Evolutionary conservation across 2,329 filamentous ascomycete species (phyloP), one percentile per base, ranked within the genome.

Genomic region (Metarhizium brunneum): DNA sequence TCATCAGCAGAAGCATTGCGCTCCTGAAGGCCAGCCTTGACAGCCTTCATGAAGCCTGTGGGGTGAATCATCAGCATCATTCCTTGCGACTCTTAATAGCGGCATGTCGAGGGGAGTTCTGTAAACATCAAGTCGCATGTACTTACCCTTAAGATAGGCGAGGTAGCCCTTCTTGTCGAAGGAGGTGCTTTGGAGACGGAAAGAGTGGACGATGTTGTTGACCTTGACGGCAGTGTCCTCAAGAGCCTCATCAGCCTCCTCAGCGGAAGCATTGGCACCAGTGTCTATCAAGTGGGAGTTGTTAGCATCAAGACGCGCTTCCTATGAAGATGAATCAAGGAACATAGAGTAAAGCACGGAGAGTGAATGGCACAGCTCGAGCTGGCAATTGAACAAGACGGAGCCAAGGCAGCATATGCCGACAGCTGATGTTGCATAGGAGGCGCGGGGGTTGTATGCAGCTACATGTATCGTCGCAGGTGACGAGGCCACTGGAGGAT

Each of bases 241-340:
- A 65, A 85, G 65, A 62, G 73, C 87, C 66, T 92, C 90, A 64
- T 90, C 88, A 0, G 86, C 88, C 71, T 88, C 92, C 80, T 97
- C 94, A 60, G 94, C 92, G 66, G 92, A 97, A 66, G 94, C 89
- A 77, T 99, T 99, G 80, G 92, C 94, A 73, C 94, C 94, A 68
- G 82, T 94, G 74, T 94, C 88, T 90, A 56, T 36, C 55, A 42
- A 11, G 35, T 13, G 6, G n/a, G 13, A 38, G 32, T 20, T 16
- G 47, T 51, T 32, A 51, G 40, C 18, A 25, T 50, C 25, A 13
- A 52, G 42, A 20, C 7, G 18, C 18, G n/a, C 11, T 25, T 11
- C 16, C 42, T 20, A 18, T 45, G 42, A 25, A 16, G 18, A 20
- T 45, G 42, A 6, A 20, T 8, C 18, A 16, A 20, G 18, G 5